Percentiles rank a stretch among this genome's conserved stretches.
Evolutionary conservation across 2,329 filamentous ascomycete species (phyloP).

Genomic region (Penicillium sp.): DNA sequence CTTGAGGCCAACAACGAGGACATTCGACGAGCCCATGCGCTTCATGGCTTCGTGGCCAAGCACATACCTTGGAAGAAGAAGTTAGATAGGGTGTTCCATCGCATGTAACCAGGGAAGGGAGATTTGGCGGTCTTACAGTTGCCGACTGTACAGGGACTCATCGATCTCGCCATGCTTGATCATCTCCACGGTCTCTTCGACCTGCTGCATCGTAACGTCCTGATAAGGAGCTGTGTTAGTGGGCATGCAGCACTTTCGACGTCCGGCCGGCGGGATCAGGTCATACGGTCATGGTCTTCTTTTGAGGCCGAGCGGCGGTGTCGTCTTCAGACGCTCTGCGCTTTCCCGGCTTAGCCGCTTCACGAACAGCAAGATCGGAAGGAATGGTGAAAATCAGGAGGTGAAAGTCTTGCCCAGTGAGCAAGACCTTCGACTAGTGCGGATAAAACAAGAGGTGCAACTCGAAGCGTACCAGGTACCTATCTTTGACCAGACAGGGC

Average conservation of each 20-base stretch:
- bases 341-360: conserved; percentile 58
- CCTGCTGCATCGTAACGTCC: conserved; percentile 67
- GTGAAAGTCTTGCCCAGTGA: conserved; percentile 49
- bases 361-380: conserved; percentile 51
- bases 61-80: conserved; percentile 58
- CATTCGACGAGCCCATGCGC: conserved; percentile 95
- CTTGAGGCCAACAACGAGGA: conserved; percentile 89
- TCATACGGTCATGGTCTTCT: conserved; percentile 60
- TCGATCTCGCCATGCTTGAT: conserved; percentile 71
- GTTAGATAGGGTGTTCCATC: conserved; percentile 17
- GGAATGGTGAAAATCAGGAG: conserved; percentile 48
- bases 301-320: conserved; percentile 55
- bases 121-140: conserved; percentile 53
- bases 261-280: conserved; percentile 9
- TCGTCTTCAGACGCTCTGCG: conserved; percentile 58
- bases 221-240: conserved; percentile 34
- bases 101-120: background rate
- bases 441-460: conserved; percentile 36
- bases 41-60: conserved; percentile 90
- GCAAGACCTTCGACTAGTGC: conserved; percentile 50
- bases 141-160: conserved; percentile 70
- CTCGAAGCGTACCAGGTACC: conserved; percentile 38
- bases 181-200: conserved; percentile 66
- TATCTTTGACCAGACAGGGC: conserved; percentile 23
- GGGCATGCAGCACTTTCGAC: conserved; percentile 15